A percentile compares a stretch with the other conserved stretches of the same genome.
phyloP scores from a whole-genome alignment of 2,329 filamentous ascomycete species.

The Aspergillus sp. region DNA sequence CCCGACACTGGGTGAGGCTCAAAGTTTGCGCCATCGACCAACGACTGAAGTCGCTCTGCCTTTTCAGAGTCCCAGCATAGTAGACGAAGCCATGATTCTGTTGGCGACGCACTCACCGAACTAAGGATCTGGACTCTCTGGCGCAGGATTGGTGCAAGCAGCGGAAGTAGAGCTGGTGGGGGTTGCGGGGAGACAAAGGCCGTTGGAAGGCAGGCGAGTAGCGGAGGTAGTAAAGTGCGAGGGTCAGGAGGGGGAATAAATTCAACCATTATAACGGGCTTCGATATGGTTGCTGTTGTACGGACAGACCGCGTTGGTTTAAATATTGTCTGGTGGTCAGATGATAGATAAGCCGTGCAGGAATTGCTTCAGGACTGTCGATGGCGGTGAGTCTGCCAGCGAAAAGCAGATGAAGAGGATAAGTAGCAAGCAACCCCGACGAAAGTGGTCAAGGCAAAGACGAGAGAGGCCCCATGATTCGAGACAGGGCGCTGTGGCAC shows the following conservation, averaged over 20 bases:
- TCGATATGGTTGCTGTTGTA: not conserved
- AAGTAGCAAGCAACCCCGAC: not conserved
- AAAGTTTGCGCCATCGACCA: constrained; percentile 55
- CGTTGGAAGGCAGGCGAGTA: constrained; percentile 63
- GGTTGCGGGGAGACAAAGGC: constrained; percentile 60
- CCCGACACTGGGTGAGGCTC: constrained; percentile 66
- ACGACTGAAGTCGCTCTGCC: constrained; percentile 53
- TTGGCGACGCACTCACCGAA: constrained; percentile 41
- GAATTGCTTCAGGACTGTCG: not conserved
- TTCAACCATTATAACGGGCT: constrained; percentile 50
- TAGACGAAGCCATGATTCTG: constrained; percentile 58
- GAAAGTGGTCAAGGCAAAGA: not conserved
- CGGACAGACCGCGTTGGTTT: not conserved
- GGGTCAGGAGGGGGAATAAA: constrained; percentile 56
- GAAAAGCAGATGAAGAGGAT: not conserved
- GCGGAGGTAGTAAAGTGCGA: constrained; percentile 58
- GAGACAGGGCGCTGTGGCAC: not conserved
- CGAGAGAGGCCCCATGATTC: not conserved
- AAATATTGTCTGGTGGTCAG: not conserved
- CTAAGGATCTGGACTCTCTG: constrained; percentile 61
- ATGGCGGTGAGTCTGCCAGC: not conserved
- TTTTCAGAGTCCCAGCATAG: constrained; percentile 59
- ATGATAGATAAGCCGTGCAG: not conserved
- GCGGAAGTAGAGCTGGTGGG: constrained; percentile 60
- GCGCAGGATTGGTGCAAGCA: constrained; percentile 63